Base-by-base conservation (phyloP, 2,329 filamentous ascomycete species). In the Verticillium nonalfalfae region DNA sequence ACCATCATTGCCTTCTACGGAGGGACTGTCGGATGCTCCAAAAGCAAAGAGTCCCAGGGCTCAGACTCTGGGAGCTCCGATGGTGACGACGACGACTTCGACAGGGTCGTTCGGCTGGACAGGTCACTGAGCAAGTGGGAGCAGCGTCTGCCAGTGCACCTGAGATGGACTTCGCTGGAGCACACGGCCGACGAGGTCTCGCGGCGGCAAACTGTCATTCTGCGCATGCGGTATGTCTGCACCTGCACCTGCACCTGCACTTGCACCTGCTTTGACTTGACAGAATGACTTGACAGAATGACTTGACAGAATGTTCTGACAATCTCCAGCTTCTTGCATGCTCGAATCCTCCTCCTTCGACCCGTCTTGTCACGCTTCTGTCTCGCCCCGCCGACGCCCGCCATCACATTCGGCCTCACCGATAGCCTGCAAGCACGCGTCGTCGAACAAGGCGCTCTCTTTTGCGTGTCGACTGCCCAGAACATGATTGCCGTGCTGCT, bases 401-500 rank as follows among this genome's bases (percentile, higher is more conserved):
- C 21, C 58, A 21, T 62, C 56, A 60, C 63, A 13, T 56, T 62
- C 21, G 57, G 61, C 50, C 13, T 58, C 1, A 60, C 64, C 7
- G 67, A 70, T 6, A 69, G 65, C 13, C 61, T 73, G 0, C 66
- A 68, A 56, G 61, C 66, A 7, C 71, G 71, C 1, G 65, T 76
- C 4, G 61, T 73, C 1, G 66, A 71, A 26, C 69, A 77, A 56
- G 70, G 73, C 13, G 73, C 75, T 0, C 62, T 70, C 2, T 66
- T 75, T 4, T 77, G 75, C 59, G 71, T 76, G 4, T 66, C 68
- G 0, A 74, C 69, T 0, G 71, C 75, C 0, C 71, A 74, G 18
- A 66, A 67, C 1, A 70, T 75, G 9, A 74, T 77, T 13, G 60
- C 68, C 0, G 65, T 67, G 1, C 66, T 76, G 1, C 65, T 70